These are phyloP conservation scores for Diaporthe citriasiana DNA, from an alignment of 2,329 filamentous ascomycete species.

Conservation along the genomic window DNA sequence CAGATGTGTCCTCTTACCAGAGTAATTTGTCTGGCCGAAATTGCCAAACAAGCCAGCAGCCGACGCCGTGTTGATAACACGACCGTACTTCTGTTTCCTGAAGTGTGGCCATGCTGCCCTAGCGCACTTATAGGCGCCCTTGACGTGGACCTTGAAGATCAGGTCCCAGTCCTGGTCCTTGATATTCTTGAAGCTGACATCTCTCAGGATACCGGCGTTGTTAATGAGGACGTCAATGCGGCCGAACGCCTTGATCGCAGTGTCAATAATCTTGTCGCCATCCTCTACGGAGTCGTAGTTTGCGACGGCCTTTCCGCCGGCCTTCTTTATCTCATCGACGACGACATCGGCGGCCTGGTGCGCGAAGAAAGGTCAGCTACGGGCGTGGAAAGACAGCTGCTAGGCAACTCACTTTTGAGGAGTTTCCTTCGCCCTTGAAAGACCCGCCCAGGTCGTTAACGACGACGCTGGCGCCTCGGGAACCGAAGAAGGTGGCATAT, in stretches of 20 bases:
- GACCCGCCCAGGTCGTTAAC: conserved; percentile 96
- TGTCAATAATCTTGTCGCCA: conserved; percentile 94
- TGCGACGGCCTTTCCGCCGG: conserved; percentile 94
- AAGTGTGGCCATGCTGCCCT: conserved; percentile 97
- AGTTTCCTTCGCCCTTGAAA: conserved; percentile 92
- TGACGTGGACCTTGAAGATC: conserved; percentile 92
- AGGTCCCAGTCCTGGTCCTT: conserved; percentile 97
- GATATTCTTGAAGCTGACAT: conserved; percentile 99
- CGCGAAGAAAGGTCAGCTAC: conserved; percentile 23
- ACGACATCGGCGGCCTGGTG: conserved; percentile 83
- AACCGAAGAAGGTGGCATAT: conserved; percentile 91
- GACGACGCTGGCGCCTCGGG: conserved; percentile 81
- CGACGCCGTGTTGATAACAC: conserved; percentile 97
- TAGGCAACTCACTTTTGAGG: conserved; percentile 77
- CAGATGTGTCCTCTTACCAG: conserved; percentile 64
- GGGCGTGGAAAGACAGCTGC: not conserved
- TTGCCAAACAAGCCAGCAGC: conserved; percentile 94
- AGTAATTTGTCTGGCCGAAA: conserved; percentile 98
- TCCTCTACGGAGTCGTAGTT: conserved; percentile 97
- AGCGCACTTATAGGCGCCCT: conserved; percentile 94
- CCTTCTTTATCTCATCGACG: conserved; percentile 85
- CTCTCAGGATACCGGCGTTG: conserved; percentile 95
- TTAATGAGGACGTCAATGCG: conserved; percentile 97
- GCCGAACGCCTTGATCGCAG: conserved; percentile 83
- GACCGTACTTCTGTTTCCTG: conserved; percentile 98